These are phyloP conservation scores for Umbelopsis sp. DNA, from an alignment of 192 early-diverging fungal genomes.

Conservation along the genomic window DNA sequence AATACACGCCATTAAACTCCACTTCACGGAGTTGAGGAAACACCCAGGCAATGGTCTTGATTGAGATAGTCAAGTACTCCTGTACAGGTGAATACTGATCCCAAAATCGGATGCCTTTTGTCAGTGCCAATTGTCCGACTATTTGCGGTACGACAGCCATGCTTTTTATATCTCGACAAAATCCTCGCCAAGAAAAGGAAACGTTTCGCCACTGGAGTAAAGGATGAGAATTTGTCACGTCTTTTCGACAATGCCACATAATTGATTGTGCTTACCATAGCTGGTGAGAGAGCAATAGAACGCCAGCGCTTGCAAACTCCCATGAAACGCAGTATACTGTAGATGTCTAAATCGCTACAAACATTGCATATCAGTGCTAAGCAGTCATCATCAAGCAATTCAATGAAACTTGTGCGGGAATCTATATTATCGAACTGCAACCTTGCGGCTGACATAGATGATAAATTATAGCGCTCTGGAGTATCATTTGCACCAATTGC, in stretches of 20 bases:
- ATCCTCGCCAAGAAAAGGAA: neutral
- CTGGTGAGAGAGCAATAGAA: neutral
- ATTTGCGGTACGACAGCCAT: neutral
- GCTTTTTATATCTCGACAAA: neutral
- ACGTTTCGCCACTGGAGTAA: neutral
- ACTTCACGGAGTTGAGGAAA: slow-evolving; percentile 3
- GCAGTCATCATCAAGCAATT: slow-evolving; percentile 8
- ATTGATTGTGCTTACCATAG: neutral
- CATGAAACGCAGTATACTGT: neutral
- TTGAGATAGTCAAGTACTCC: neutral
- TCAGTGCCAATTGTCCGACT: neutral
- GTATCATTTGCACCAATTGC: no score
- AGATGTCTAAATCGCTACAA: neutral
- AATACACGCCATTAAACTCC: neutral
- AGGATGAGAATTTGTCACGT: neutral
- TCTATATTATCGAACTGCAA: neutral
- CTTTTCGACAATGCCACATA: neutral
- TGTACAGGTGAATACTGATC: neutral
- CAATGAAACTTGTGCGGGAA: neutral
- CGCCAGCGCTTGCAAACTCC: slow-evolving; percentile 20
- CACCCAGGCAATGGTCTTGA: neutral
- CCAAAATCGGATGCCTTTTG: neutral
- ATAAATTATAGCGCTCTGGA: no score
- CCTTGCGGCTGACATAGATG: no score
- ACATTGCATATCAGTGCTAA: neutral